phyloP scores from a whole-genome alignment of 805 yeast species.

The Candida dendrica region DNA sequence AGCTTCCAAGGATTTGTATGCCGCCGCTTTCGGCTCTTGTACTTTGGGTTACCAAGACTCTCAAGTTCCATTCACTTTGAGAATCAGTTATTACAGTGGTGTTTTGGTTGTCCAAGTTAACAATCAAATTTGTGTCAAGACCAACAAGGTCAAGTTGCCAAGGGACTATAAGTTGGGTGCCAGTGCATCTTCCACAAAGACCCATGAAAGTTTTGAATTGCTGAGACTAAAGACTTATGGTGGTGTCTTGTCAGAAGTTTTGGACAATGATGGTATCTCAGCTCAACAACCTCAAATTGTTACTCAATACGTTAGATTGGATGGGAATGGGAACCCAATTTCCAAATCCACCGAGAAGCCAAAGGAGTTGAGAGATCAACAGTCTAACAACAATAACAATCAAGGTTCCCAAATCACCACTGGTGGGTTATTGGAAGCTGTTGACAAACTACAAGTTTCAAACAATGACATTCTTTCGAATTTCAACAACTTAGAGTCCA shows the following conservation, averaged over 20 bases:
- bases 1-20: conserved; percentile 18
- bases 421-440: conserved; percentile 2
- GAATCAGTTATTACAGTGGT: conserved; percentile 49
- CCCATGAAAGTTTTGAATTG: conserved; percentile 58
- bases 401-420: conserved; percentile 2
- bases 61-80: conserved; percentile 62
- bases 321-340: conserved; percentile 24
- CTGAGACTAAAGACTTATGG: conserved; percentile 51
- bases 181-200: conserved; percentile 38
- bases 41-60: conserved; percentile 56
- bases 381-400: conserved; percentile 15
- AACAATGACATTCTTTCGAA: conserved; percentile 12
- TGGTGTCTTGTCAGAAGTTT: conserved; percentile 45
- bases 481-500: conserved; percentile 11
- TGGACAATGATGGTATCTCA: conserved; percentile 46
- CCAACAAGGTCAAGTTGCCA: conserved; percentile 45
- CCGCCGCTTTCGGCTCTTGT: conserved; percentile 46
- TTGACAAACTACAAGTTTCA: conserved; percentile 11
- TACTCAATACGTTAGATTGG: conserved; percentile 30
- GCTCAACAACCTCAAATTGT: conserved; percentile 39
- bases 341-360: conserved; percentile 15
- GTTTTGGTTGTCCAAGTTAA: conserved; percentile 63
- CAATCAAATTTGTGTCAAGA: conserved; percentile 63
- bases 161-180: conserved; percentile 42
- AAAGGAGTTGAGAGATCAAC: conserved; percentile 21